Percentiles rank a stretch among this genome's conserved stretches.
Conservation (phyloP, 2,329 filamentous ascomycete genomes). For the Ophiocordyceps sinensis region DNA sequence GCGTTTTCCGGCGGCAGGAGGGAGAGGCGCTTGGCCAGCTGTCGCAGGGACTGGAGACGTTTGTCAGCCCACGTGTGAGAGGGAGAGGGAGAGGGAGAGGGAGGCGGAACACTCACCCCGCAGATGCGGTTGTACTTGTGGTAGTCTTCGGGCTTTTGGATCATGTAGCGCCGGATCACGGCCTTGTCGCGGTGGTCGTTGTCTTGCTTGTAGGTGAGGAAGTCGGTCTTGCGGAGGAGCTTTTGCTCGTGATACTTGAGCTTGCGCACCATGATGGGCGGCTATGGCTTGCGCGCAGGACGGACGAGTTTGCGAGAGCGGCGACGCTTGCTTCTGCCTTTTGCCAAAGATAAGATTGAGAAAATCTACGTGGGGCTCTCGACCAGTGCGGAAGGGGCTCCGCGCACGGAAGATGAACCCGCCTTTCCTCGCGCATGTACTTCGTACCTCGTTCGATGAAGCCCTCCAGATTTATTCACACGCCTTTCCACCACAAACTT, state of each 20-base stretch:
- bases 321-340: too few relatives aligned
- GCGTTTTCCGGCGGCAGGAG: slow-evolving; percentile 68
- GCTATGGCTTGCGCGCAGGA: neutral
- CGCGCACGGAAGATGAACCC: too few relatives aligned
- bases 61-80: neutral
- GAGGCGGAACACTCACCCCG: slow-evolving; percentile 34
- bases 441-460: too few relatives aligned
- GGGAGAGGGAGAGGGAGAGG: neutral
- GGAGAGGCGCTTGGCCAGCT: slow-evolving; percentile 78
- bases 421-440: too few relatives aligned
- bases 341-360: too few relatives aligned
- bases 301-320: too few relatives aligned
- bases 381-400: too few relatives aligned
- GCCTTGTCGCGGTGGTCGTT: slow-evolving; percentile 68
- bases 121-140: slow-evolving; percentile 51
- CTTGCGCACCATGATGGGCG: slow-evolving; percentile 68
- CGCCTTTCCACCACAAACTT: too few relatives aligned
- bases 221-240: slow-evolving; percentile 85
- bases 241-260: slow-evolving; percentile 96
- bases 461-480: too few relatives aligned
- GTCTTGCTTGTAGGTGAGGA: slow-evolving; percentile 86
- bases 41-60: slow-evolving; percentile 54
- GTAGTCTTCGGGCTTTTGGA: slow-evolving; percentile 83
- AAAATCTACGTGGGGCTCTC: neutral
- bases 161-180: slow-evolving; percentile 75